Base-by-base conservation (phyloP, 345 rosid genomes). In the Ricinus communis region DNA sequence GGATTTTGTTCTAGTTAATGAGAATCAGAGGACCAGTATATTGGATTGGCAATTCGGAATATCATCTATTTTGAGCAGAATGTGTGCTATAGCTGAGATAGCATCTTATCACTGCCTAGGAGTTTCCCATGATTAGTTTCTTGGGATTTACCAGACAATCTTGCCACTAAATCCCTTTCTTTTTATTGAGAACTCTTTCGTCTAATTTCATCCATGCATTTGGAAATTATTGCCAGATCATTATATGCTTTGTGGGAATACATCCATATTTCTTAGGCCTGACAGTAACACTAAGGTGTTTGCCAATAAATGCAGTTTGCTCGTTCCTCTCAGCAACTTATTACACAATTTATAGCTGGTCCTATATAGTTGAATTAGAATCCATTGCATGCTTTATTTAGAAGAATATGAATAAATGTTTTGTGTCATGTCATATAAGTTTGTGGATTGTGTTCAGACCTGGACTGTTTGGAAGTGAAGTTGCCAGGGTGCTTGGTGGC, bases 401-500 rank as follows among this genome's bases (percentile, higher is more conserved):
- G n/a, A 18, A 30, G 53, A 18, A 57, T 22, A 43, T 31, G 24
- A 30, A 21, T 16, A n/a, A 5, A 11, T 31, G 15, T 31, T 36
- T 5, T 52, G 54, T 71, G n/a, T 63, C 61, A 63, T 71, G 28
- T 22, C 27, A 41, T 70, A 55, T 74, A 76, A 15, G 28, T 68
- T 73, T 70, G 49, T 46, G 71, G 62, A 60, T 76, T 72, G 46
- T 27, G 66, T 76, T 60, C 76, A 93, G 98, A 84, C 71, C 79
- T 72, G 98, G 96, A 63, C 77, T 45, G 33, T 90, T 94, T 73
- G 98, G 98, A 47, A 75, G 77, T 71, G 97, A 94, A 87, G 92
- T 92, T 76, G 85, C 85, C 13, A 85, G 93, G 71, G 97, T 94
- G 72, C 97, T 94, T 75, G 98, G 98, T 71, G 96, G 97, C 74